A percentile compares a stretch with the other conserved stretches of the same genome.
phyloP scores from a whole-genome alignment of 352 stramenopile species.

The Blastocystis sp. region DNA sequence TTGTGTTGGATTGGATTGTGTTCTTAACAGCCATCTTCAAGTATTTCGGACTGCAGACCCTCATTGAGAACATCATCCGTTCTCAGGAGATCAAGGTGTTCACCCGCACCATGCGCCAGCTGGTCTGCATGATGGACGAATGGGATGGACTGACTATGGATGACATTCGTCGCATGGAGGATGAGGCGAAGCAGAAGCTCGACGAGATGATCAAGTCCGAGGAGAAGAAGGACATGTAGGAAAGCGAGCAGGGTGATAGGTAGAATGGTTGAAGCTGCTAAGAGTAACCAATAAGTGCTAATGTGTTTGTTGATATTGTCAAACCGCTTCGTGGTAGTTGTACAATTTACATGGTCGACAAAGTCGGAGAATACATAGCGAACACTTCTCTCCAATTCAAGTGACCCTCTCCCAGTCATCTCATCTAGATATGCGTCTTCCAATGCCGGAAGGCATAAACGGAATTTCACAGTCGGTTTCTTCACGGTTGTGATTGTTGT shows the following conservation, averaged over 20 bases:
- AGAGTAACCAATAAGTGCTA: neutral
- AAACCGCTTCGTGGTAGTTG: neutral
- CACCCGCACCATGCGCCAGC: conserved; percentile 49
- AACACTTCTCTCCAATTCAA: neutral
- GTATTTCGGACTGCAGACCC: conserved; percentile 55
- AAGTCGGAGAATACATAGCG: neutral
- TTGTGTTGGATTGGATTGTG: neutral
- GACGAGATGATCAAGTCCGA: conserved; percentile 33
- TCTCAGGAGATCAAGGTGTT: conserved; percentile 57
- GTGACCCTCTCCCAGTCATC: neutral
- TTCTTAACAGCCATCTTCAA: conserved; percentile 43
- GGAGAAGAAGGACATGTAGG: conserved; percentile 21
- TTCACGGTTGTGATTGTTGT: conserved; percentile 44
- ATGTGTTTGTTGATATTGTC: conserved; percentile 47
- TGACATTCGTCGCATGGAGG: conserved; percentile 54
- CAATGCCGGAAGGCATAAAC: conserved; percentile 8
- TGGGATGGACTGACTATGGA: conserved; percentile 54
- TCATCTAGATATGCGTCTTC: conserved; percentile 19
- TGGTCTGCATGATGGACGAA: conserved; percentile 48
- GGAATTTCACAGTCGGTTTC: conserved; percentile 27
- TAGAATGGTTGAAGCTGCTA: conserved; percentile 29
- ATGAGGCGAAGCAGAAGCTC: conserved; percentile 28
- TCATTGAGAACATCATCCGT: conserved; percentile 53
- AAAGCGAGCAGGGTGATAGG: neutral
- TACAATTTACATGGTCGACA: neutral